Conservation (phyloP, 352 stramenopile species). For the Phytopythium helicoides region DNA sequence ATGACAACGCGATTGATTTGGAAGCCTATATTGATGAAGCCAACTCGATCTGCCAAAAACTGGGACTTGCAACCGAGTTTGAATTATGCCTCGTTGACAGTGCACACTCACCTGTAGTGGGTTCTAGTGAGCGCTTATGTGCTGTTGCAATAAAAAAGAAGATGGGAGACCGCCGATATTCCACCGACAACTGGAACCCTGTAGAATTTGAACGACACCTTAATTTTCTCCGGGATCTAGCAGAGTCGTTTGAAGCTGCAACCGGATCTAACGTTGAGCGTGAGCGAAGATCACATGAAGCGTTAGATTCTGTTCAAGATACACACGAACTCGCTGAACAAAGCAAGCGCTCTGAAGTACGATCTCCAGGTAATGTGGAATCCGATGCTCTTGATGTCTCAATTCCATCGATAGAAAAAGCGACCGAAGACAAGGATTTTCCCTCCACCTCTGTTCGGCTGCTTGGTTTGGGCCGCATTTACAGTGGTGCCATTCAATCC, state of each 20-base stretch:
- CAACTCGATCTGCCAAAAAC: constrained; percentile 57
- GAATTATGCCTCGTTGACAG: constrained; percentile 28
- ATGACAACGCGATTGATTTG: background rate
- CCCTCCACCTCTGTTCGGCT: constrained; percentile 18
- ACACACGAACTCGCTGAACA: background rate
- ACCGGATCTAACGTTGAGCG: background rate
- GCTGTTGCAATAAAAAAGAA: constrained; percentile 50
- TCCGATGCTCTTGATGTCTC: background rate
- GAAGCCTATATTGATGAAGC: constrained; percentile 36
- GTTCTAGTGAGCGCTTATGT: background rate
- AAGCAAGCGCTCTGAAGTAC: background rate
- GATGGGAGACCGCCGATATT: constrained; percentile 35
- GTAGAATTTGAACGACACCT: constrained; percentile 46
- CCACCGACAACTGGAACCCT: constrained; percentile 38
- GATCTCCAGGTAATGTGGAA: too few species aligned
- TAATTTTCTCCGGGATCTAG: constrained; percentile 41
- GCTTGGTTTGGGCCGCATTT: constrained; percentile 28
- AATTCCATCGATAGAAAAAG: background rate
- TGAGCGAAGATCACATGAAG: background rate
- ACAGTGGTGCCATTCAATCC: constrained; percentile 4
- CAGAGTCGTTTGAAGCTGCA: constrained; percentile 22
- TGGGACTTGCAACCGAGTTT: constrained; percentile 50
- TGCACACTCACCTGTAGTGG: background rate
- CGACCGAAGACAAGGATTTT: background rate
- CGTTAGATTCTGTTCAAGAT: background rate